Percentiles rank a stretch among this genome's conserved stretches.
phyloP scores from a whole-genome alignment of 371 early-diverging fungal species.

The Rhizopus delemar region DNA sequence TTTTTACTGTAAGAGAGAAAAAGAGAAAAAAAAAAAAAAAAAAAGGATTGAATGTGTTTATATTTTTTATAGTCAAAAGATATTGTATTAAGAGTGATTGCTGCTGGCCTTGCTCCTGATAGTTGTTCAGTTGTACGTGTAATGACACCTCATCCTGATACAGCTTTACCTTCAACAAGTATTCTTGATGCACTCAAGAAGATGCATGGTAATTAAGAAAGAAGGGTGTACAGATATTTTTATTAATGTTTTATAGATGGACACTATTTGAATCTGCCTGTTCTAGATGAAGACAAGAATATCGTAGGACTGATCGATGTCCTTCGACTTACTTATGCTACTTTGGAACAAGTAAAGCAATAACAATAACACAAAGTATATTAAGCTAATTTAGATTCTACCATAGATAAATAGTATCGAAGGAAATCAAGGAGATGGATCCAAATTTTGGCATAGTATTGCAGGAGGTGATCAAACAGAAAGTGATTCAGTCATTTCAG shows the following conservation, averaged over 20 bases:
- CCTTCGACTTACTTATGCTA: slow-evolving; percentile 81
- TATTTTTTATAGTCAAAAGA: slow-evolving; percentile 52
- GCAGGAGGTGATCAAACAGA: slow-evolving; percentile 47
- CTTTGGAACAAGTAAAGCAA: slow-evolving; percentile 18
- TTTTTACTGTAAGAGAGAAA: slow-evolving; percentile 65
- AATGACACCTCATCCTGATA: slow-evolving; percentile 96
- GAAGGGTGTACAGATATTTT: neutral
- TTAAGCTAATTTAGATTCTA: neutral
- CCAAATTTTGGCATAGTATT: slow-evolving; percentile 54
- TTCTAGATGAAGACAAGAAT: slow-evolving; percentile 71
- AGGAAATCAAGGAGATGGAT: slow-evolving; percentile 47
- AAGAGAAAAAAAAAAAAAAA: too few species aligned
- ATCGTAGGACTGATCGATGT: slow-evolving; percentile 92
- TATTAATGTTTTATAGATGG: slow-evolving; percentile 19
- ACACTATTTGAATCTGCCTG: slow-evolving; percentile 93
- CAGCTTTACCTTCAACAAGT: slow-evolving; percentile 73
- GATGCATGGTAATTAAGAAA: slow-evolving; percentile 69
- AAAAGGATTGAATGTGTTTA: neutral
- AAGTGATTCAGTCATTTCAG: slow-evolving; percentile 51
- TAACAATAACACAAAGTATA: too few species aligned
- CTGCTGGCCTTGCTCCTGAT: slow-evolving; percentile 84
- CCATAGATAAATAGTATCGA: slow-evolving; percentile 38
- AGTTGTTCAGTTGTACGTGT: slow-evolving; percentile 89
- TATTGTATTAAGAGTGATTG: slow-evolving; percentile 90
- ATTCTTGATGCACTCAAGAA: slow-evolving; percentile 90